phyloP scores from a whole-genome alignment of 345 rosid species.

The Orychophragmus violaceus region DNA sequence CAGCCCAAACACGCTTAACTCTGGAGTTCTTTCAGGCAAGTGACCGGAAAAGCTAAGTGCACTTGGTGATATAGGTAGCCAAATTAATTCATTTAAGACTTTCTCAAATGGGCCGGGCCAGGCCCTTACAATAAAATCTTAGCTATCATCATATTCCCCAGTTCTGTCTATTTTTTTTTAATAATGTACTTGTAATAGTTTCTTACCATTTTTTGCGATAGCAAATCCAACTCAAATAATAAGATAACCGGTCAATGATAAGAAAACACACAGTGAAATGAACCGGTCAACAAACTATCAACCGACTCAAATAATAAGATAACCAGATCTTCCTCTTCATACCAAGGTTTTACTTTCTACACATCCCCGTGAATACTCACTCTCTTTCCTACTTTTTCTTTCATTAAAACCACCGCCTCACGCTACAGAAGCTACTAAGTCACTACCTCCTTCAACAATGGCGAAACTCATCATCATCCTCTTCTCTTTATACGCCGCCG shows the following conservation, averaged over 20 bases:
- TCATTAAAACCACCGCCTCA: background rate
- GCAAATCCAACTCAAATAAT: background rate
- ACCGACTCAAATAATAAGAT: background rate
- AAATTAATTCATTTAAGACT: too few species aligned
- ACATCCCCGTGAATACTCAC: background rate
- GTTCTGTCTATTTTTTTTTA: background rate
- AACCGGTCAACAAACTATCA: background rate
- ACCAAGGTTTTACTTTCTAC: background rate
- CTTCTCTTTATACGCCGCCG: constrained; percentile 2
- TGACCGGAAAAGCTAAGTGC: too few species aligned
- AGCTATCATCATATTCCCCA: background rate
- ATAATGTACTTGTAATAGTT: background rate
- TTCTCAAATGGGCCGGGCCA: too few species aligned
- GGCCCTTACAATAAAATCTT: background rate
- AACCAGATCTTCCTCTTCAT: background rate
- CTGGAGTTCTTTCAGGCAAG: too few species aligned
- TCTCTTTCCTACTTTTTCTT: background rate
- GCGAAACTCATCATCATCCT: constrained; percentile 24
- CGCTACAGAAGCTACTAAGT: background rate
- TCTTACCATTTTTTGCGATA: background rate
- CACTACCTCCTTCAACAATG: constrained; percentile 12
- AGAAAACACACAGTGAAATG: background rate
- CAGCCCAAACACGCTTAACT: too few species aligned
- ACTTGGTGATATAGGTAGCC: too few species aligned
- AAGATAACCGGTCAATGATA: background rate